Base-by-base conservation (phyloP, 257 asterid genomes). In the Cynanchum wilfordii region DNA sequence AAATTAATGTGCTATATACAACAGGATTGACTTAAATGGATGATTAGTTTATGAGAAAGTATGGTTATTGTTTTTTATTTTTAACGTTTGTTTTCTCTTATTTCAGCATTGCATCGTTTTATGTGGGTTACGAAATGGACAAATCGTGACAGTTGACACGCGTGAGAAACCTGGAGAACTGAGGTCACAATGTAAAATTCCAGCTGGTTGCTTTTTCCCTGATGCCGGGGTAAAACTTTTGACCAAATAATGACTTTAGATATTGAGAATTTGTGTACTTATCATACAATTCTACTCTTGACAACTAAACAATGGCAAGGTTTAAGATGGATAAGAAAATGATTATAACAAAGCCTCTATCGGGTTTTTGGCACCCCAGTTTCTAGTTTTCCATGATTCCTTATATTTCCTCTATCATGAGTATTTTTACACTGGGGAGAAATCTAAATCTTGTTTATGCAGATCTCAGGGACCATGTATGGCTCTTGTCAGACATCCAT, bases 51-150 rank as follows among this genome's bases (percentile, higher is more conserved):
- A 2, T 17, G 58, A 38, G 67, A 13, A 0, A 22, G 51, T 33
- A 25, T 73, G 19, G 57, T 36, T 73, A 15, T 45, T 19, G 27
- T 38, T 19, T 58, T 6, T 47, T 19, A 13, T 56, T 75, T 13
- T 51, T 38, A 45, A 30, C 58, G 22, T 64, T 60, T 27, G 64
- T 69, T 66, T 81, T 51, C 7, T 68, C 56, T 74, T 71, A 65
- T 77, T 78, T 74, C 84, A 93, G 98, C 96, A 90, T 54, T 85
- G 82, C 40, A 27, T 60, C 72, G 73, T 86, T 79, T 81, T 90
- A 66, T 91, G 96, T 77, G 99, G 99, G 64, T 84, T 92, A 79
- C 91, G 99, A 78, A 95, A 85, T 85, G 98, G 98, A 82, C 78
- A 84, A 68, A 89, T 95, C 76, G 52, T 87, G 79, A 79, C 85